A percentile compares a stretch with the other conserved stretches of the same genome.
phyloP scores from a whole-genome alignment of 1,139 yeast genomes.

The Pichia sp. region DNA sequence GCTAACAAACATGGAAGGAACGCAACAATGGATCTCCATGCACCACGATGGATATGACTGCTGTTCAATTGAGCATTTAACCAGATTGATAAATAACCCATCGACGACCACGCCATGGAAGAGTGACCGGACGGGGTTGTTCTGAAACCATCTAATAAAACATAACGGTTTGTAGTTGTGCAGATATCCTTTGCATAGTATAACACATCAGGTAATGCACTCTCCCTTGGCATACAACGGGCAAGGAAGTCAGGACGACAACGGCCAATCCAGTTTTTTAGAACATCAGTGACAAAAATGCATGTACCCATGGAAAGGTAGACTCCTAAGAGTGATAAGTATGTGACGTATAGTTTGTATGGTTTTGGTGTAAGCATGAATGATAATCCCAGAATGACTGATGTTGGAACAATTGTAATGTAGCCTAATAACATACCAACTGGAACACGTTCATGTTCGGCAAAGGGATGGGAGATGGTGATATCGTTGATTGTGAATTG shows the following conservation, averaged over 20 bases:
- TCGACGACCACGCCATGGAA: slow-evolving; percentile 63
- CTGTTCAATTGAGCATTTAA: slow-evolving; percentile 52
- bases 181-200: slow-evolving; percentile 56
- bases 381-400: slow-evolving; percentile 37
- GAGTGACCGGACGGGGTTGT: slow-evolving; percentile 86
- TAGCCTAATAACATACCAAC: slow-evolving; percentile 38
- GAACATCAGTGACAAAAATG: slow-evolving; percentile 57
- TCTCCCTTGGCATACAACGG: slow-evolving; percentile 55
- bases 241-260: slow-evolving; percentile 79
- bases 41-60: slow-evolving; percentile 35
- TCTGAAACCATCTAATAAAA: slow-evolving; percentile 65
- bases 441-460: slow-evolving; percentile 60
- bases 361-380: slow-evolving; percentile 35
- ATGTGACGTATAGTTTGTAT: slow-evolving; percentile 43
- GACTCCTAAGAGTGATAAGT: slow-evolving; percentile 53
- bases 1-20: slow-evolving; percentile 42
- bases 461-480: slow-evolving; percentile 70
- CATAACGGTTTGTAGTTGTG: slow-evolving; percentile 36
- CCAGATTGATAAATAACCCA: slow-evolving; percentile 65
- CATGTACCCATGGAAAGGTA: slow-evolving; percentile 51
- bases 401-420: slow-evolving; percentile 42
- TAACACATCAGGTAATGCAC: slow-evolving; percentile 37
- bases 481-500: slow-evolving; percentile 60
- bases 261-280: slow-evolving; percentile 76
- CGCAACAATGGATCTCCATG: slow-evolving; percentile 37